Percentiles rank a stretch among this genome's conserved stretches.
Conservation (phyloP, 2,329 filamentous ascomycete species). For the Botrytis hyacinthi region DNA sequence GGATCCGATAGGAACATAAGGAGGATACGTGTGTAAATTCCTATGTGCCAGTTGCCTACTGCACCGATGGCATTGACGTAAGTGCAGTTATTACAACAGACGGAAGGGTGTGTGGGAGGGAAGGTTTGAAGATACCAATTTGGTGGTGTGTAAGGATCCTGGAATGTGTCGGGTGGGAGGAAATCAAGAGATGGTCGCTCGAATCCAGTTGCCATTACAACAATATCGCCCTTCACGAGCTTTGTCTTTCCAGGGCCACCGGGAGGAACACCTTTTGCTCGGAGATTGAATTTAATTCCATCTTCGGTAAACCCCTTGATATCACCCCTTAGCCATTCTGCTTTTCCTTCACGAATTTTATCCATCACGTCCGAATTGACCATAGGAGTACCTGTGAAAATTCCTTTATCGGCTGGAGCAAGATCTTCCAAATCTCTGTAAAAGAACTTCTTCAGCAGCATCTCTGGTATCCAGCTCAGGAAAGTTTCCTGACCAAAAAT, state of each 20-base stretch:
- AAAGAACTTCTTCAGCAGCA: slow-evolving; percentile 72
- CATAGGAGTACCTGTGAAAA: slow-evolving; percentile 86
- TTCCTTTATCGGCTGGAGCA: slow-evolving; percentile 64
- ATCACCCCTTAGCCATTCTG: slow-evolving; percentile 79
- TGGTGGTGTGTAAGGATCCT: slow-evolving; percentile 71
- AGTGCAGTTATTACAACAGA: slow-evolving; percentile 77
- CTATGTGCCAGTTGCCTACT: slow-evolving; percentile 85
- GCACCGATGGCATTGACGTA: slow-evolving; percentile 79
- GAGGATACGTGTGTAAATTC: slow-evolving; percentile 81
- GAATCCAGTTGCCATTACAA: slow-evolving; percentile 82
- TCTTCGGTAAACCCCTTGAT: slow-evolving; percentile 63
- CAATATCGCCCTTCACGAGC: slow-evolving; percentile 69
- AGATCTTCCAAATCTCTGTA: slow-evolving; percentile 78
- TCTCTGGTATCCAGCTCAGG: slow-evolving; percentile 76
- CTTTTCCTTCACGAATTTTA: slow-evolving; percentile 67
- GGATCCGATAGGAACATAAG: slow-evolving; percentile 85
- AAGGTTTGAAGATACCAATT: slow-evolving; percentile 91
- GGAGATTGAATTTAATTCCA: slow-evolving; percentile 69
- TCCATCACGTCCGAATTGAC: slow-evolving; percentile 80
- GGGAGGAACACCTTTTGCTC: slow-evolving; percentile 69
- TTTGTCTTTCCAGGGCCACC: slow-evolving; percentile 68
- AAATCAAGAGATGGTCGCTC: slow-evolving; percentile 71
- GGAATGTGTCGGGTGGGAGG: slow-evolving; percentile 69
- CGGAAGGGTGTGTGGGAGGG: slow-evolving; percentile 67
- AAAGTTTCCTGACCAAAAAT: slow-evolving; percentile 75